These are phyloP conservation scores for Kwoniella heveanensis DNA, from an alignment of 768 basidiomycete genomes.

Conservation along the genomic window DNA sequence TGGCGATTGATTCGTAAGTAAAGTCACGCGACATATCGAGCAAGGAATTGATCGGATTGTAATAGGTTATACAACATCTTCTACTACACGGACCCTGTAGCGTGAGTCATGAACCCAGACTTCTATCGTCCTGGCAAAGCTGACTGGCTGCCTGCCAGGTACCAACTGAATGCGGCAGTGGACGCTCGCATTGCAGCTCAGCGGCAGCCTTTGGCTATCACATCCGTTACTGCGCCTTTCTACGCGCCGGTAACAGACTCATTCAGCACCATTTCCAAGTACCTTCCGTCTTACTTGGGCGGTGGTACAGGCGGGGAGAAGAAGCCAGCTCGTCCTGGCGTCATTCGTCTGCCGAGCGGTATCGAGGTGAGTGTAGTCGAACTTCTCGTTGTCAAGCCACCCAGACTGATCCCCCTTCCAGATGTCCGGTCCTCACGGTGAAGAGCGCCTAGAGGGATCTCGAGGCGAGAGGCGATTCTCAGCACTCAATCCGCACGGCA, in stretches of 20 bases:
- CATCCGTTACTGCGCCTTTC: conserved; percentile 52
- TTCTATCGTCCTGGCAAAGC: too few species aligned
- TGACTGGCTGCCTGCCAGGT: conserved; percentile 35
- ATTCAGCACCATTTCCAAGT: conserved; percentile 48
- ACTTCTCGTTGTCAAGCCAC: neutral
- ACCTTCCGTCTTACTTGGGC: conserved; percentile 43
- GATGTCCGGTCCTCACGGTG: conserved; percentile 53
- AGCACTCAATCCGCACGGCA: conserved; percentile 60
- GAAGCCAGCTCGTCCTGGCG: conserved; percentile 47
- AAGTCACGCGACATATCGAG: too few species aligned
- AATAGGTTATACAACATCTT: conserved; percentile 58
- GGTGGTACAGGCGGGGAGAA: conserved; percentile 32
- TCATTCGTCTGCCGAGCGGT: conserved; percentile 54
- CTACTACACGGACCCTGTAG: conserved; percentile 59
- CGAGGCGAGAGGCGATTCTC: conserved; percentile 57
- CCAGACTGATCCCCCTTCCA: conserved; percentile 11
- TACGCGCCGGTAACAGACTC: conserved; percentile 56
- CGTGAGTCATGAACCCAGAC: too few species aligned
- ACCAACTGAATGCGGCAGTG: conserved; percentile 59
- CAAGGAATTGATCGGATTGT: conserved; percentile 21
- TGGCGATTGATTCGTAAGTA: conserved; percentile 56
- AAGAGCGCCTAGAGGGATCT: conserved; percentile 53
- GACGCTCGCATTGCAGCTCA: conserved; percentile 51
- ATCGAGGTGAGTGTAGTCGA: conserved; percentile 45
- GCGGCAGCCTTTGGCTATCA: conserved; percentile 51